Conservation (phyloP, 306 rosid genomes). For the Vigna radiata region DNA sequence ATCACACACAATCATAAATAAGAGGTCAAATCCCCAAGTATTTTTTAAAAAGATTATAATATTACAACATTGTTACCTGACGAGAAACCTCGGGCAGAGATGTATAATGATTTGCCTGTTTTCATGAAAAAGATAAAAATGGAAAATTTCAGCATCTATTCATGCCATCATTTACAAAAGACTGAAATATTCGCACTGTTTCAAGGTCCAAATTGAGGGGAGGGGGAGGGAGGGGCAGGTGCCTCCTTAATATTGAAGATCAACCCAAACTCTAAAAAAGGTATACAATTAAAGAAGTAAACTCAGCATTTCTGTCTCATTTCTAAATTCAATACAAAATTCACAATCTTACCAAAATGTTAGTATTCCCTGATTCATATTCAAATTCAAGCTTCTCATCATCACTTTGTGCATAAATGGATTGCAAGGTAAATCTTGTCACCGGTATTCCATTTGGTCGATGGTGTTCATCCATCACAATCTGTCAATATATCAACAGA, state of each 20-base stretch:
- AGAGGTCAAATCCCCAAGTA: background rate
- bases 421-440: slow-evolving; percentile 86
- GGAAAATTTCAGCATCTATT: slow-evolving; percentile 32
- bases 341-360: slow-evolving; percentile 74
- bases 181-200: too few species aligned
- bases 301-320: slow-evolving; percentile 11
- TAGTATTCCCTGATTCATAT: slow-evolving; percentile 93
- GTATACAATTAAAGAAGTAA: slow-evolving; percentile 5
- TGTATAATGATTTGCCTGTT: slow-evolving; percentile 78
- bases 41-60: slow-evolving; percentile 21
- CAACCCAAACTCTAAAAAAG: too few species aligned
- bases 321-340: slow-evolving; percentile 38
- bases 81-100: slow-evolving; percentile 85
- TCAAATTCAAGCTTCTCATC: slow-evolving; percentile 97
- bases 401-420: slow-evolving; percentile 90
- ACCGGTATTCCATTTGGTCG: slow-evolving; percentile 92
- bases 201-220: too few species aligned
- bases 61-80: slow-evolving; percentile 65
- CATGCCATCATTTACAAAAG: background rate
- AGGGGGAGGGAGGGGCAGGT: too few species aligned
- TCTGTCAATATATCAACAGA: slow-evolving; percentile 57
- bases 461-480: slow-evolving; percentile 97
- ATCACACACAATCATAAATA: slow-evolving; percentile 23
- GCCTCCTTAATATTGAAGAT: too few species aligned
- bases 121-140: background rate